phyloP scores from a whole-genome alignment of 1,284 basidiomycete genomes.

The Volvariella surrecta region DNA sequence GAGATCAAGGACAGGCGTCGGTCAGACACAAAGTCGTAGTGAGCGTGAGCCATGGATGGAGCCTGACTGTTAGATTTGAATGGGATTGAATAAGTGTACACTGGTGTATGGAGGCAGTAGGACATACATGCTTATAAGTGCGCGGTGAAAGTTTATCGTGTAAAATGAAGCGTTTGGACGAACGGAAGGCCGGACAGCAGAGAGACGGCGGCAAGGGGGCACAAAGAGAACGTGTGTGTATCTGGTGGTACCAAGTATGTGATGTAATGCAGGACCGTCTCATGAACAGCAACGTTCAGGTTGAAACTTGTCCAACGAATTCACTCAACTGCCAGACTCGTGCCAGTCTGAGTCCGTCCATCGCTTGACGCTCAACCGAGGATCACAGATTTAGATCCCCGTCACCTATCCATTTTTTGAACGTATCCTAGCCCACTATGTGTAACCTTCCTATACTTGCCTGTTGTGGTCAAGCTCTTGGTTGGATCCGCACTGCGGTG shows the following conservation, averaged over 20 bases:
- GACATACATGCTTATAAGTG: too few species aligned
- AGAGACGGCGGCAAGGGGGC: neutral
- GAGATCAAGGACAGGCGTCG: too few species aligned
- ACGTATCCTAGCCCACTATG: constrained; percentile 10
- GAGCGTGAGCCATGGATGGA: too few species aligned
- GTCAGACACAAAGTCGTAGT: too few species aligned
- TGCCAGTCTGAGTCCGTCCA: neutral
- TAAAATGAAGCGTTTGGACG: neutral
- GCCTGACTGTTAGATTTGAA: too few species aligned
- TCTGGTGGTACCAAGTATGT: neutral
- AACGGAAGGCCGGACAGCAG: neutral
- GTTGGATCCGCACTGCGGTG: constrained; percentile 16
- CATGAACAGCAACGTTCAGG: neutral
- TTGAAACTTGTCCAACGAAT: constrained; percentile 1
- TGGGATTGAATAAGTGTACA: too few species aligned
- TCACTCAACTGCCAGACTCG: neutral
- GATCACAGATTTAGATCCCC: constrained; percentile 15
- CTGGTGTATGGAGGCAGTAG: too few species aligned
- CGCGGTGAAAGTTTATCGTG: too few species aligned
- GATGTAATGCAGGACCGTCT: constrained; percentile 1
- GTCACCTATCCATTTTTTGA: constrained; percentile 8
- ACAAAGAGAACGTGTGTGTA: constrained; percentile 1
- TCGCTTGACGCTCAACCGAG: constrained; percentile 13
- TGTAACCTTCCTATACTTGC: constrained; percentile 8
- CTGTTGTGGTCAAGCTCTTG: constrained; percentile 13